Base-by-base conservation (phyloP, 139 green algal genomes). In the Volvox reticuliferus region DNA sequence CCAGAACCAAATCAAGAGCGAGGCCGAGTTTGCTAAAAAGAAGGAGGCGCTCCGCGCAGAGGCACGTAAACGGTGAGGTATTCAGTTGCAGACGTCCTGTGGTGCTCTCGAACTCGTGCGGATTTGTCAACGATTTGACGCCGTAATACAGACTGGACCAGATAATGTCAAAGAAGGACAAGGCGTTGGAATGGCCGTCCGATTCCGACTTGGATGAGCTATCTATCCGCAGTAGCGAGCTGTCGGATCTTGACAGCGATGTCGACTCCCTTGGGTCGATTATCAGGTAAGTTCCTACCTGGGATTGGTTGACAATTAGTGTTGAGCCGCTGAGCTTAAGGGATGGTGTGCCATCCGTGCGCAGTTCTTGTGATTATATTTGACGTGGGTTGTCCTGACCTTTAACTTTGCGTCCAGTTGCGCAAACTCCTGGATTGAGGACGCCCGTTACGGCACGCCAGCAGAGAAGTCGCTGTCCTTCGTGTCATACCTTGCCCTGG, bases 171-270 rank as follows among this genome's bases (percentile, higher is more conserved):
- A 91, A 88, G 65, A 94, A 94, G 80, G 28, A 81, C n/a, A 81
- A 94, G 87, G 37, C 17, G 1, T 26, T 93, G 61, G 77, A 92
- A 32, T 93, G 88, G 92, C 88, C 79, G 1, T 73, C 68, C 1
- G 92, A 91, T 55, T 92, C 88, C 1, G 94, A 94, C 17, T 78
- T 94, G 30, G 94, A 95, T 73, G 84, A 91, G 32, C 44, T 92
- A 37, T 93, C 89, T 18, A 92, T 94, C 63, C 80, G 88, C 82
- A 92, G 92, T 76, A 93, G 89, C 35, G 94, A 96, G 92, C 91
- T 96, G 36, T 92, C 76, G 0, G 94, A 94, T 61, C 91, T 94
- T 82, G 94, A 95, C 91, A 95, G 92, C 35, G 94, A 96, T 24
- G 93, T 96, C 24, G 78, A 93, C 91, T 94, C 90, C 18, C 68